A percentile compares a stretch with the other conserved stretches of the same genome.
These are phyloP conservation scores for Aspergillus cristatus DNA, from an alignment of 495 filamentous ascomycete species.

Conservation along the genomic window DNA sequence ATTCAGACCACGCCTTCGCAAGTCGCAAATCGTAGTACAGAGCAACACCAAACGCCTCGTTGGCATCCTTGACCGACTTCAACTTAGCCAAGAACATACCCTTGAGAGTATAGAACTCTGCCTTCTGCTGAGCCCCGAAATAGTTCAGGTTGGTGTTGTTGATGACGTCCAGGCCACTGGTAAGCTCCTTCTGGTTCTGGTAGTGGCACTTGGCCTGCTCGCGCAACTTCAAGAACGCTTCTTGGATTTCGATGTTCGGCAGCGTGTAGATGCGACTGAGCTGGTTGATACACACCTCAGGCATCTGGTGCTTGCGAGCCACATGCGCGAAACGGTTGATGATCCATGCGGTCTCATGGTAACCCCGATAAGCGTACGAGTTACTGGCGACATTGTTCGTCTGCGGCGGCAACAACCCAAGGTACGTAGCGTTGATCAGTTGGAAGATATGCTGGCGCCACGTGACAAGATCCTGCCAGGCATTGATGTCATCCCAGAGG, in stretches of 20 bases:
- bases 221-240: slow-evolving; percentile 92
- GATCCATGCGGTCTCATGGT: slow-evolving; percentile 99
- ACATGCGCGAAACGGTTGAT: slow-evolving; percentile 99
- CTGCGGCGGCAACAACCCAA: slow-evolving; percentile 72
- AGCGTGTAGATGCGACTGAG: slow-evolving; percentile 96
- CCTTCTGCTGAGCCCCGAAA: slow-evolving; percentile 91
- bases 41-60: slow-evolving; percentile 88
- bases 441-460: slow-evolving; percentile 99
- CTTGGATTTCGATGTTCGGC: slow-evolving; percentile 98
- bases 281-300: slow-evolving; percentile 94
- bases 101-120: slow-evolving; percentile 98
- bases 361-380: slow-evolving; percentile 92
- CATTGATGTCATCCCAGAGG: slow-evolving; percentile 98
- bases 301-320: slow-evolving; percentile 90
- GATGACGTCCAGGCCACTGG: slow-evolving; percentile 90
- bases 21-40: slow-evolving; percentile 91
- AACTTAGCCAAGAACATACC: slow-evolving; percentile 98
- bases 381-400: slow-evolving; percentile 69
- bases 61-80: slow-evolving; percentile 76
- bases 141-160: slow-evolving; percentile 99
- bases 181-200: slow-evolving; percentile 85
- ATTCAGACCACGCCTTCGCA: slow-evolving; percentile 98
- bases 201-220: slow-evolving; percentile 99
- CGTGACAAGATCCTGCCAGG: slow-evolving; percentile 97
- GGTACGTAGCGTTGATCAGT: slow-evolving; percentile 89